Conservation (phyloP, 768 basidiomycete genomes). For the Termitomyces sp. region DNA sequence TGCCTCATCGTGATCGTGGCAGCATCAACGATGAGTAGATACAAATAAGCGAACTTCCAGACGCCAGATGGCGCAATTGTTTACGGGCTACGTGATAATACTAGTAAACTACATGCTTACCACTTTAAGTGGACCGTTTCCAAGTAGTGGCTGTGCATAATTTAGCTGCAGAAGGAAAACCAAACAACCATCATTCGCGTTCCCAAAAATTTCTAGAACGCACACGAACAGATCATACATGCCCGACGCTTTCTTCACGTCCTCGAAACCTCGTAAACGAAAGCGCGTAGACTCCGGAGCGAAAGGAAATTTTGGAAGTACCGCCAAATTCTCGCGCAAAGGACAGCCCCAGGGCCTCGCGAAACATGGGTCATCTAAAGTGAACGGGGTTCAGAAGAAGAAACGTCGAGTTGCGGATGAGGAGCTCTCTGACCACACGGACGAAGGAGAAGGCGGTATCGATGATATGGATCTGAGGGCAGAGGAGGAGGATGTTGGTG, state of each 20-base stretch:
- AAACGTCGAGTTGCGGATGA: slow-evolving; percentile 41
- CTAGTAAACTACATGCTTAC: too few species aligned
- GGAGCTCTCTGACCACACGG: slow-evolving; percentile 63
- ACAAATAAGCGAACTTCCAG: too few species aligned
- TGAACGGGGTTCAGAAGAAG: slow-evolving; percentile 22
- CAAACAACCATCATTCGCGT: background rate
- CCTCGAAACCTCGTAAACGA: slow-evolving; percentile 54
- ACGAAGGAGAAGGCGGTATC: slow-evolving; percentile 47
- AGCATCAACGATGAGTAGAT: too few species aligned
- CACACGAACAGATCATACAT: slow-evolving; percentile 29
- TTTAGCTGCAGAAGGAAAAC: background rate
- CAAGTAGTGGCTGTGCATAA: slow-evolving; percentile 2
- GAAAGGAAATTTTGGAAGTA: slow-evolving; percentile 16
- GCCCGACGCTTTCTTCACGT: slow-evolving; percentile 83
- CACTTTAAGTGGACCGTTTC: too few species aligned
- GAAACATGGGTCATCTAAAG: slow-evolving; percentile 22
- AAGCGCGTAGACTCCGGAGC: slow-evolving; percentile 41
- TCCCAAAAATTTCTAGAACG: slow-evolving; percentile 3
- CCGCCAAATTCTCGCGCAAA: slow-evolving; percentile 24
- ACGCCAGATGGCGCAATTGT: too few species aligned
- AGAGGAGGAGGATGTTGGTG: slow-evolving; percentile 40
- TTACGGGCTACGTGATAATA: too few species aligned
- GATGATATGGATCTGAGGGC: slow-evolving; percentile 73
- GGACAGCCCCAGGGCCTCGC: slow-evolving; percentile 12
- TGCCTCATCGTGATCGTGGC: too few species aligned